Conservation (phyloP, 2,329 filamentous ascomycete species). For the Alternaria longipes region DNA sequence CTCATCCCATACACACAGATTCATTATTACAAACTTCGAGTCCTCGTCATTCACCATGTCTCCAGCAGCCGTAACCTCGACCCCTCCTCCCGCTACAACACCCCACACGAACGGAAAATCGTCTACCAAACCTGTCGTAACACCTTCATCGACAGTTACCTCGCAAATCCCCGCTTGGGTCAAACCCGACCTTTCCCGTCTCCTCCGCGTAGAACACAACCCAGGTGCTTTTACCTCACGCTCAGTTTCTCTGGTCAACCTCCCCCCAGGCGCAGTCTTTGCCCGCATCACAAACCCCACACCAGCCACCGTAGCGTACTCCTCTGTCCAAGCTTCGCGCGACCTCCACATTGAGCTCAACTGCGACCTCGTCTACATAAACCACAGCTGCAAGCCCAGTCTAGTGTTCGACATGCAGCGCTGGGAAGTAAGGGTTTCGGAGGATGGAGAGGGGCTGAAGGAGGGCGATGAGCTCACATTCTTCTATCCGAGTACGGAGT, state of each 20-base stretch:
- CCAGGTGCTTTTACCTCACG: constrained; percentile 54
- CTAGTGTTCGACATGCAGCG: constrained; percentile 63
- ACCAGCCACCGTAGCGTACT: constrained; percentile 58
- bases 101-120: constrained; percentile 32
- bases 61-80: constrained; percentile 37
- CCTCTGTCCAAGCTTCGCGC: constrained; percentile 61
- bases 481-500: constrained; percentile 80
- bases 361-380: constrained; percentile 65
- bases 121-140: constrained; percentile 29
- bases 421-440: constrained; percentile 64
- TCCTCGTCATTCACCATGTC: constrained; percentile 30
- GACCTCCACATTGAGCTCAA: constrained; percentile 65
- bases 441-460: constrained; percentile 38
- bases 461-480: constrained; percentile 61
- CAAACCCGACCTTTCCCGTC: constrained; percentile 49
- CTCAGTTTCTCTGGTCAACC: constrained; percentile 59
- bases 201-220: constrained; percentile 51
- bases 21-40: background rate
- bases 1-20: background rate
- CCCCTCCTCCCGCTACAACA: constrained; percentile 18
- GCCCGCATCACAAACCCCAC: constrained; percentile 59
- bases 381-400: constrained; percentile 64
- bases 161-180: constrained; percentile 47
- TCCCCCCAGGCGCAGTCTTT: constrained; percentile 62
- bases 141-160: constrained; percentile 26